A percentile compares a stretch with the other conserved stretches of the same genome.
These are phyloP conservation scores for Basidiobolus heterosporus DNA, from an alignment of 371 early-diverging fungal species.

Conservation along the genomic window DNA sequence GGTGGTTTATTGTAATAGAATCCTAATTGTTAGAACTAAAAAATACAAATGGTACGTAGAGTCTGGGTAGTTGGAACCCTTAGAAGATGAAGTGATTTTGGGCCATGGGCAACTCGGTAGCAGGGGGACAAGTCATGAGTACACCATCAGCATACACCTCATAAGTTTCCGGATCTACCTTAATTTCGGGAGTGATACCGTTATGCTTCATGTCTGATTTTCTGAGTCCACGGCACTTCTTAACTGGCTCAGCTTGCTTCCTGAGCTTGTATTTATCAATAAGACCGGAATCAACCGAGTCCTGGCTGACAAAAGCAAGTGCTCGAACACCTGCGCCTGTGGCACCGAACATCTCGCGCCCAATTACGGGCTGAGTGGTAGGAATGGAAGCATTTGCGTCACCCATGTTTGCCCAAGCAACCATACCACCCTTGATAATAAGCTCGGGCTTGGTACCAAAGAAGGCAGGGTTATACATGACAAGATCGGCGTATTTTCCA, in stretches of 20 bases:
- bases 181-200: conserved; percentile 45
- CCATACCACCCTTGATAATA: conserved; percentile 71
- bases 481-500: conserved; percentile 81
- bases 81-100: not conserved
- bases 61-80: no score
- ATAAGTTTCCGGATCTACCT: conserved; percentile 83
- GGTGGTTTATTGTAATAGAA: no score
- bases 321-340: conserved; percentile 32
- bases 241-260: conserved; percentile 55
- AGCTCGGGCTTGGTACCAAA: conserved; percentile 80
- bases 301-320: conserved; percentile 63
- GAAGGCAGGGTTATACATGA: conserved; percentile 60
- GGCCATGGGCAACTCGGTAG: conserved; percentile 5
- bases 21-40: no score
- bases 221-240: conserved; percentile 48
- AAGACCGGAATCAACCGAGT: conserved; percentile 38
- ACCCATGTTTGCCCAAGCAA: conserved; percentile 69
- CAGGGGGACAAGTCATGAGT: conserved; percentile 40
- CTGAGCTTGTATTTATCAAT: conserved; percentile 35
- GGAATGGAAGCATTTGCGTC: conserved; percentile 85
- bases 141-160: conserved; percentile 63
- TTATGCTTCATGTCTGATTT: conserved; percentile 82
- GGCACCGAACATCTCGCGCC: conserved; percentile 70
- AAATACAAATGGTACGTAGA: no score
- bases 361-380: conserved; percentile 71